Evolutionary conservation across 306 rosid genomes (phyloP).

Genomic region (Malus asiatica): DNA sequence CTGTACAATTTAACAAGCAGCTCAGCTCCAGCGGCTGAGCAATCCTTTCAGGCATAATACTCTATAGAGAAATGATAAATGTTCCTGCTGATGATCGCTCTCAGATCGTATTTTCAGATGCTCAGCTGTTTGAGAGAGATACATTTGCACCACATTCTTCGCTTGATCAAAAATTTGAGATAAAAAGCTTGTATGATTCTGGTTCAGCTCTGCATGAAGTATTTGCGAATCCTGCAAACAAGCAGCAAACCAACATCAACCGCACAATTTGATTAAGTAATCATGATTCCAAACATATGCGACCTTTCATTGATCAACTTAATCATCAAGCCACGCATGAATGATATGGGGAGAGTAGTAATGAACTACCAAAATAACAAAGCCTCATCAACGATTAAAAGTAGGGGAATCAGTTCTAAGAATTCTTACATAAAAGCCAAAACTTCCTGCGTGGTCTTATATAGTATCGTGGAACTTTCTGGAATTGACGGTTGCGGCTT

Average conservation of each 20-base stretch:
- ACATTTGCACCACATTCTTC: background rate
- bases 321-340: background rate
- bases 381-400: background rate
- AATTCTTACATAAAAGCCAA: background rate
- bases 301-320: background rate
- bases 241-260: constrained; percentile 9
- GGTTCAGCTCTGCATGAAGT: constrained; percentile 12
- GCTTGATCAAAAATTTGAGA: background rate
- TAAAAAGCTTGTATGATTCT: background rate
- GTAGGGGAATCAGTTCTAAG: background rate
- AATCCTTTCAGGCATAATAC: background rate
- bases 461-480: background rate
- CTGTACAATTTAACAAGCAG: background rate
- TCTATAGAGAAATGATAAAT: background rate
- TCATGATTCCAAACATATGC: background rate
- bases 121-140: background rate
- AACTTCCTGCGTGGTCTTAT: background rate
- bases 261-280: background rate
- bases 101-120: background rate
- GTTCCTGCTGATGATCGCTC: background rate
- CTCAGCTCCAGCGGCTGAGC: background rate
- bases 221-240: constrained; percentile 30
- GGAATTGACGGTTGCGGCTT: background rate
- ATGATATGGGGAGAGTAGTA: background rate
- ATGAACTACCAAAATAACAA: background rate